Base-by-base conservation (phyloP, 2,329 filamentous ascomycete species). In the Pseudocercospora cruenta region DNA sequence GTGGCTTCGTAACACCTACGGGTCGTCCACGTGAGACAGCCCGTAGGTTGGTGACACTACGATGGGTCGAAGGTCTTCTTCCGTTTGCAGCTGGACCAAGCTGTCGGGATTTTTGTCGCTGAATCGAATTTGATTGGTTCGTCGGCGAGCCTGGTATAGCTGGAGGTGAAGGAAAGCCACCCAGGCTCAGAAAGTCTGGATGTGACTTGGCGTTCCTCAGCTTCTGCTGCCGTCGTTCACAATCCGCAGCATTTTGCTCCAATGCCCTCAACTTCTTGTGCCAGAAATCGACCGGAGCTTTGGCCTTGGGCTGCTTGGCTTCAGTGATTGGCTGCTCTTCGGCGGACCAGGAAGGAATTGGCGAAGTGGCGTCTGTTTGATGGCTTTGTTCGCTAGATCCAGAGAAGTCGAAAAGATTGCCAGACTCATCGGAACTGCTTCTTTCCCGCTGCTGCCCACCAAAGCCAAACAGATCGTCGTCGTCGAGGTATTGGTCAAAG, bases 401-500 rank as follows among this genome's bases (percentile, higher is more conserved):
- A 64, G 84, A 81, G 81, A 86, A 84, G 76, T 85, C 71, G 68
- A 77, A 76, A 64, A 76, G 79, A 74, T 85, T 81, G 70, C 82
- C 80, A 70, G 84, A 78, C 68, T 85, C 81, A 72, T 83, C 78
- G 63, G 81, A 80, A 72, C 81, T 81, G 72, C 81, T 79, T 68
- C 81, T 80, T 70, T 84, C 82, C 77, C 82, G 82, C 69, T 81
- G 77, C 67, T 78, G 78, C 67, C 82, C 80, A 71, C 80, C 81
- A 67, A 80, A 77, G 62, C 81, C 81, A 70, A 84, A 81, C 63
- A 84, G 80, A 67, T 87, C 86, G 53, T 76, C 73, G 77, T 85
- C 83, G 70, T 87, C 83, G 76, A 88, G 82, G 75, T 87, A 88
- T 76, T 88, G 84, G 73, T 88, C 86, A 81, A 90, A 89, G 77